Evolutionary conservation across 306 rosid genomes (phyloP).

Genomic region (Trifolium subterraneum): DNA sequence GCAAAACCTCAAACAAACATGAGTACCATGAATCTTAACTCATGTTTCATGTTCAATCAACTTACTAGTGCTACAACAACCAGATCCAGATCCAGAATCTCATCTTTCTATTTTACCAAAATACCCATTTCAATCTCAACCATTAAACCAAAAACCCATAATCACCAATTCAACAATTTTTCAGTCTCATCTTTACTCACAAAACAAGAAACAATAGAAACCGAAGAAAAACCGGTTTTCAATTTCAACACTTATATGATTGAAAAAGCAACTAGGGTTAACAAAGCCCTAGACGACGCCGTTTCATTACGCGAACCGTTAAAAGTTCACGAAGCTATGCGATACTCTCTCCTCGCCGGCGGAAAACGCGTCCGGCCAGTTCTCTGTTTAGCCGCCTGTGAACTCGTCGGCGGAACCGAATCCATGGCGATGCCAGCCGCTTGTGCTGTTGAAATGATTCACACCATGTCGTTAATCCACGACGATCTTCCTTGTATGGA

Average conservation of each 20-base stretch:
- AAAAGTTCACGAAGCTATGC: constrained; percentile 78
- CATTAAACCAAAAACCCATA: constrained; percentile 6
- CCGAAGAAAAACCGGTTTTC: constrained; percentile 46
- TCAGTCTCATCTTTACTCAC: constrained; percentile 58
- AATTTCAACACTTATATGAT: constrained; percentile 68
- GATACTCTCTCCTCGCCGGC: constrained; percentile 87
- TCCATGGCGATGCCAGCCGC: constrained; percentile 77
- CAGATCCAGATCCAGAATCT: constrained; percentile 54
- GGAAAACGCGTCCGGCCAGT: constrained; percentile 81
- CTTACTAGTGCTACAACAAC: not conserved
- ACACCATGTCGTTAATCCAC: constrained; percentile 90
- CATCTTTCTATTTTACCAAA: constrained; percentile 40
- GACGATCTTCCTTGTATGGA: constrained; percentile 92
- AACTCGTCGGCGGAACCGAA: constrained; percentile 72
- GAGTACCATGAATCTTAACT: constrained; percentile 60
- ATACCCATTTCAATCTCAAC: constrained; percentile 36
- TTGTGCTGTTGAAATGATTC: constrained; percentile 87
- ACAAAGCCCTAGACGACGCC: constrained; percentile 64
- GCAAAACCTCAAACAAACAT: constrained; percentile 34
- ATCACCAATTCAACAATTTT: not conserved
- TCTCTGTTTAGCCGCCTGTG: constrained; percentile 80
- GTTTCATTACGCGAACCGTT: constrained; percentile 59
- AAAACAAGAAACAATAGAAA: constrained; percentile 48
- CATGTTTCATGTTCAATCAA: constrained; percentile 58
- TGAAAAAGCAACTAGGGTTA: constrained; percentile 54